Evolutionary conservation across 495 filamentous ascomycete genomes (phyloP).

Genomic region (Monascus purpureus): DNA sequence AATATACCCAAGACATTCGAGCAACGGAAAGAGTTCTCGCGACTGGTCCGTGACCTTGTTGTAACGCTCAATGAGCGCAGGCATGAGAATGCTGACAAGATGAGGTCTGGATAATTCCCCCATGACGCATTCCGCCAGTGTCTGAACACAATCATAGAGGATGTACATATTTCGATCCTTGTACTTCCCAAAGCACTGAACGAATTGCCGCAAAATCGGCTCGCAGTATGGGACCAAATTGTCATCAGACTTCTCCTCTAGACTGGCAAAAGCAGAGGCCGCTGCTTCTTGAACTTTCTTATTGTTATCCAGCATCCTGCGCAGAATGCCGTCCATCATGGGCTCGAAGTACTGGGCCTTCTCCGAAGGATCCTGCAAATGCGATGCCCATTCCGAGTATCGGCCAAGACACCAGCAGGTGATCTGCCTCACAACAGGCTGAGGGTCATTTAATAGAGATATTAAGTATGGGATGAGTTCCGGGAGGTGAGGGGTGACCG

Average conservation of each 20-base stretch:
- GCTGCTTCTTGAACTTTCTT: constrained; percentile 97
- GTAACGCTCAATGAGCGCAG: constrained; percentile 82
- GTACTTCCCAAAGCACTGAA: constrained; percentile 82
- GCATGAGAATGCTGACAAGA: constrained; percentile 79
- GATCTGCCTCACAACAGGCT: constrained; percentile 92
- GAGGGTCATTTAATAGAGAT: constrained; percentile 65
- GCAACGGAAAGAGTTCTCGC: constrained; percentile 81
- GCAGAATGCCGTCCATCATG: constrained; percentile 94
- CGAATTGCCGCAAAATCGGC: constrained; percentile 85
- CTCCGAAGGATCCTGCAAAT: constrained; percentile 48
- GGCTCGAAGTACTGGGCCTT: constrained; percentile 76
- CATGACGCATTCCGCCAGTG: constrained; percentile 83
- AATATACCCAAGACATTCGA: constrained; percentile 92
- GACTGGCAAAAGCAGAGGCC: constrained; percentile 87
- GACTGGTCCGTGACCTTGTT: constrained; percentile 78
- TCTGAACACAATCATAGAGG: constrained; percentile 97
- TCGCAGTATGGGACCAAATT: constrained; percentile 70
- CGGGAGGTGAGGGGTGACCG: constrained; percentile 79
- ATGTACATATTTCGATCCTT: constrained; percentile 99
- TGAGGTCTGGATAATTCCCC: constrained; percentile 62
- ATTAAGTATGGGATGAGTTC: constrained; percentile 86
- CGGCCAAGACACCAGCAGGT: constrained; percentile 95
- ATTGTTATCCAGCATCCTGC: constrained; percentile 88
- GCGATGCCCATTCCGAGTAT: constrained; percentile 87
- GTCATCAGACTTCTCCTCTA: constrained; percentile 84